Conservation (phyloP, 345 rosid genomes). For the Euphorbia peplus region DNA sequence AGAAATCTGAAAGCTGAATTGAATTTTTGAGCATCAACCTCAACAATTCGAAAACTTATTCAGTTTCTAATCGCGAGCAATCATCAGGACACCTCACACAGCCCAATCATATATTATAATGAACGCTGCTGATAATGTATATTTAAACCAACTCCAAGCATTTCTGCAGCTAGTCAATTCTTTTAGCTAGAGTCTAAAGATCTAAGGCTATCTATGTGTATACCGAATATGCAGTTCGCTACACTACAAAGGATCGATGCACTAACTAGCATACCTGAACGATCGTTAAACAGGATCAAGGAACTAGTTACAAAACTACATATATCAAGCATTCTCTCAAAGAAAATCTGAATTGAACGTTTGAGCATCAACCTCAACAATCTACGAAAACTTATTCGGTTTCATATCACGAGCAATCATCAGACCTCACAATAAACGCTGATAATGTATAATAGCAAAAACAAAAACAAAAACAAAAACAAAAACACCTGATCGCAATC, state of each 20-base stretch:
- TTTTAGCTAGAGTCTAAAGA: constrained; percentile 9
- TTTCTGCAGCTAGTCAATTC: neutral
- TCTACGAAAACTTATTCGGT: neutral
- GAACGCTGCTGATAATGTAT: no score
- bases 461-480: no score
- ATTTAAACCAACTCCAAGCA: neutral
- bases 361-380: constrained; percentile 1
- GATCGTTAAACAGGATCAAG: neutral
- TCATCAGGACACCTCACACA: no score
- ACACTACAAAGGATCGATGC: neutral
- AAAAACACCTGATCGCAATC: constrained; percentile 1
- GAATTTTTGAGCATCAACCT: no score
- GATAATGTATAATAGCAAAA: neutral
- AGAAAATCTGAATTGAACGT: constrained; percentile 1
- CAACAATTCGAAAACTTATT: no score
- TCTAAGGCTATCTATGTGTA: neutral
- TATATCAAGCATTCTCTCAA: neutral
- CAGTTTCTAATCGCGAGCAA: no score
- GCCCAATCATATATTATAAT: no score
- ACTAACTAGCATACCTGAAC: neutral
- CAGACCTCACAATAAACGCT: neutral
- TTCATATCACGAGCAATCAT: constrained; percentile 11
- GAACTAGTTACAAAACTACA: neutral
- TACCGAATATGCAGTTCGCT: neutral
- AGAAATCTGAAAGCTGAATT: no score